Evolutionary conservation across 208 protist species (phyloP).

Genomic region (Porcisia deanei): DNA sequence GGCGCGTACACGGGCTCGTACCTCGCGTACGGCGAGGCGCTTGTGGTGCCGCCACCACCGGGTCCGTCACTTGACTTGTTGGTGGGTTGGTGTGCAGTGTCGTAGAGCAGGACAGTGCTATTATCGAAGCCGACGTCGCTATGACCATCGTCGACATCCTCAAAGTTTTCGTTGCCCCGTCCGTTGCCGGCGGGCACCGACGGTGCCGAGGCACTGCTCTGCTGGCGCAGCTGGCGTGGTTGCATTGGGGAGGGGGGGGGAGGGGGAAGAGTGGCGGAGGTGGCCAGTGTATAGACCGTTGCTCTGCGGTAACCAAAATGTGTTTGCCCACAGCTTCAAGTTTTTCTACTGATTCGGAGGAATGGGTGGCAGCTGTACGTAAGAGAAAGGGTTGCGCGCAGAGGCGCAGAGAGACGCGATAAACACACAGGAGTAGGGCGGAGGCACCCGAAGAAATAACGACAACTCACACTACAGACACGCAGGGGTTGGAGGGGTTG

Average conservation of each 20-base stretch:
- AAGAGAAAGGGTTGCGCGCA: no score
- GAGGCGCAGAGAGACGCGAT: no score
- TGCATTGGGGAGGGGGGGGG: not conserved
- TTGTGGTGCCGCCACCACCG: not conserved
- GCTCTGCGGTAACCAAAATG: not conserved
- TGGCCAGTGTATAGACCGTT: not conserved
- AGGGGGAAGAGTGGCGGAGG: not conserved
- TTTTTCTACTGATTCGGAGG: no score
- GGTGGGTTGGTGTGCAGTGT: not conserved
- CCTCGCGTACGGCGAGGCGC: slow-evolving; percentile 3
- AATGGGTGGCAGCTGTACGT: no score
- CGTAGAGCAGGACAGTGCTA: slow-evolving; percentile 14
- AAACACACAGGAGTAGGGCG: no score
- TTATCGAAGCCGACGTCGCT: slow-evolving; percentile 29
- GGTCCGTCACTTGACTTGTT: not conserved
- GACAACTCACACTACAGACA: no score
- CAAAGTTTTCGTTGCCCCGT: not conserved
- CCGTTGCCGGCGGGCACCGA: not conserved
- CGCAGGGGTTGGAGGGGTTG: no score
- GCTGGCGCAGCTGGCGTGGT: not conserved
- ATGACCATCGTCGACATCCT: not conserved
- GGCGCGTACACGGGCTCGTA: slow-evolving; percentile 17
- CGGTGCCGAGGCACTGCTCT: not conserved
- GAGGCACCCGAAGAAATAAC: no score
- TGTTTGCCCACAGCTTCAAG: no score